A percentile compares a stretch with the other conserved stretches of the same genome.
These are phyloP conservation scores for Rhododendron molle DNA, from an alignment of 148 eudicot genomes.

Conservation along the genomic window DNA sequence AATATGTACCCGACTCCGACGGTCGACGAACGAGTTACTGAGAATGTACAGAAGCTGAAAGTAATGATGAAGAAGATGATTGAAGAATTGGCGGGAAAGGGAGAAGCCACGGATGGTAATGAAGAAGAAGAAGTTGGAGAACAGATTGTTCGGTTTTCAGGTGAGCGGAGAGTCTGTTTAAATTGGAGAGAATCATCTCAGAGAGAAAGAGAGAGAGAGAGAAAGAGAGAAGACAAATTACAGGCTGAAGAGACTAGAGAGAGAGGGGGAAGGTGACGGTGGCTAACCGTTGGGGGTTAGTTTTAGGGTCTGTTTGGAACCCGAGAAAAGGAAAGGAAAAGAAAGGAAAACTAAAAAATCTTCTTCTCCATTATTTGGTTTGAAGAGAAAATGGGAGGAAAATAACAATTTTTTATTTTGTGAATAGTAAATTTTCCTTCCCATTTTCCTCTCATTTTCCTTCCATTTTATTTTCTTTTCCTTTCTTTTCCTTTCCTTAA, in stretches of 20 bases:
- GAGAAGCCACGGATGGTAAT: slow-evolving; percentile 11
- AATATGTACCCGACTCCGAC: slow-evolving; percentile 36
- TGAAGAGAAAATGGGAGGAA: too few relatives aligned
- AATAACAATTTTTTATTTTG: too few relatives aligned
- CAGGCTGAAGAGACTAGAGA: slow-evolving; percentile 8
- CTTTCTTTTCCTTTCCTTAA: too few relatives aligned
- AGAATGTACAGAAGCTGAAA: neutral
- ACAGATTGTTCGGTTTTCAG: neutral
- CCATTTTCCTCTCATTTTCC: too few relatives aligned
- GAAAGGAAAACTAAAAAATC: too few relatives aligned
- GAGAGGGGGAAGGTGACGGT: too few relatives aligned
- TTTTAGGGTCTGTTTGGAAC: too few relatives aligned
- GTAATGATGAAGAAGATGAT: neutral
- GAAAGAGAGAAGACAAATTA: slow-evolving; percentile 16
- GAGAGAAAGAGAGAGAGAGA: slow-evolving; percentile 1
- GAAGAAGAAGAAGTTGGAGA: neutral
- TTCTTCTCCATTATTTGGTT: too few relatives aligned
- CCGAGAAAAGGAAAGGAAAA: too few relatives aligned
- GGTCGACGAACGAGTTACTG: slow-evolving; percentile 27
- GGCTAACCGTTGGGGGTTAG: too few relatives aligned
- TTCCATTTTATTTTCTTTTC: too few relatives aligned
- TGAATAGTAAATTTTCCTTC: too few relatives aligned
- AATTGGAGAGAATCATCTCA: neutral
- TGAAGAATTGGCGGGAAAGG: slow-evolving; percentile 2
- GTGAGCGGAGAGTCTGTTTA: neutral